Base-by-base conservation (phyloP, 2,329 filamentous ascomycete species). In the Amylocarpus encephaloides region DNA sequence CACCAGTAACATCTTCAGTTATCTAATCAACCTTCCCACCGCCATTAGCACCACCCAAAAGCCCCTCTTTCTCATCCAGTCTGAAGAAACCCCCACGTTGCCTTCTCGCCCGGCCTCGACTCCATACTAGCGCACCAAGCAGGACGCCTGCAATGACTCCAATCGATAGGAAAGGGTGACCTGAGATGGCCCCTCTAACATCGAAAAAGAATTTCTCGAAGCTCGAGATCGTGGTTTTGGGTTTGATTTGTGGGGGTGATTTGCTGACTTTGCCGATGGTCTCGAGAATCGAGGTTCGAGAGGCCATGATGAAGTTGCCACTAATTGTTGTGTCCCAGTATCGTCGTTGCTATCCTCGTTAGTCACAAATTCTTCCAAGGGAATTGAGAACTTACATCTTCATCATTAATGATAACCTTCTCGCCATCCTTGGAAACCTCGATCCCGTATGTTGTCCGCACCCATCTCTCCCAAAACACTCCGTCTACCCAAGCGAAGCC, bases 401-500 rank as follows among this genome's bases (percentile, higher is more conserved):
- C 88, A 62, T 98, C 93, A 60, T 96, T 96, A 71, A 98, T 93
- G 52, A 98, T 86, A 49, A 98, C 88, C 55, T 88, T 82, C 68
- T 97, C 93, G 43, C 92, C 91, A 55, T 93, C 83, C 64, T 79
- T 83, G 54, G 74, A 76, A 30, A 93, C 83, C 61, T 94, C 87
- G 59, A 97, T 86, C 48, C 92, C 92, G 64, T 95, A 98, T 0
- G 92, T 96, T n/a, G 85, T 91, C 59, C 86, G 80, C 57, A 98
- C 82, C 93, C 93, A 98, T 55, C 92, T 81, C 69, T 97, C 91
- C 93, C 93, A 98, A 69, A 97, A 97, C 6, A 88, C 80, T 45
- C 91, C 90, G 66, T 98, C 93, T 11, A 97, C 89, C 93, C 93
- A 98, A 11, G 93, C 93, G 69, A 98, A 98, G 7, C 82, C 81